Base-by-base conservation (phyloP, 441 rosid species). In the Corymbia citriodora region DNA sequence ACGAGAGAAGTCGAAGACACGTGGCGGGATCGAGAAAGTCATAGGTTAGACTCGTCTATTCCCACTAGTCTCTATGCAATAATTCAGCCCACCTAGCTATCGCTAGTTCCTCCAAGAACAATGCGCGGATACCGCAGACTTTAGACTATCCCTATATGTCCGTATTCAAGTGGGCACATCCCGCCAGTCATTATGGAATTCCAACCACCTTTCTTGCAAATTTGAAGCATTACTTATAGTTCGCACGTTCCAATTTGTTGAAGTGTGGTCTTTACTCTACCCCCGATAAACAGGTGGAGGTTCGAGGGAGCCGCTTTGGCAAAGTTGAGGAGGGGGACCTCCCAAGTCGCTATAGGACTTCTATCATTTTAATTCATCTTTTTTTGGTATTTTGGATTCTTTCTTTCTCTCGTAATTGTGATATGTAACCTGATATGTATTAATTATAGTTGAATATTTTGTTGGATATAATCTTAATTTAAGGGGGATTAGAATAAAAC, bases 51-150 rank as follows among this genome's bases (percentile, higher is more conserved):
- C 23, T 5, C 36, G 27, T 10, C 2, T 18, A 7, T 36, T 19
- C 0, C 11, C 27, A 10, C 23, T 10, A 6, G 3, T 9, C 82
- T 48, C 33, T 33, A 1, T 18, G 49, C 8, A 33, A 10, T 18
- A 19, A 10, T 9, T 33, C 23, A 6, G 19, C 49, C 49, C 7
- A 1, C 13, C 14, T 70, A 18, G 48, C 81, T 18, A 10, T 9
- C 2, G 6, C 33, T 25, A 36, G 25, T 70, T 70, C 25, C 81
- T 18, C 63, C 10, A 10, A 23, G 29, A 23, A 40, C 23, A 59
- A 59, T 6, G 49, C 1, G 82, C 6, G 49, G 14, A 70, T 18
- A 21, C 21, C 4, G 4, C 21, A 7, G 17, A 70, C 48, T 70
- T 9, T 5, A 7, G 45, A 70, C 45, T 31, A 31, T 18, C 7